Base-by-base conservation (phyloP, 176 grass and related monocot species). In the Oryza glaberrima region DNA sequence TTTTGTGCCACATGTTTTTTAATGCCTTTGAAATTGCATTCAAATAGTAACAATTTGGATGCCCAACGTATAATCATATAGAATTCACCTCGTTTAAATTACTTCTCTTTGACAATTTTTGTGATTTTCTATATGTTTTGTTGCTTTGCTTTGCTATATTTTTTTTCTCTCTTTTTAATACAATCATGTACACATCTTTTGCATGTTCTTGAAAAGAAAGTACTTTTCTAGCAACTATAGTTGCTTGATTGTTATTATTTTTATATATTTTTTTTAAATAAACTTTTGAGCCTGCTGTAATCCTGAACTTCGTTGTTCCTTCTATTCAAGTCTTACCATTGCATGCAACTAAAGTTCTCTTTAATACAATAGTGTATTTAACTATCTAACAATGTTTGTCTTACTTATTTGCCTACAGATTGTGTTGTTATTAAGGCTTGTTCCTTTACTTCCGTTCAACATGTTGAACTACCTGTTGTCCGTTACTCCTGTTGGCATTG, bases 391-490 rank as follows among this genome's bases (percentile, higher is more conserved):
- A 43, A 65, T 88, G 56, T 83, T 67, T 19, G 45, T 6, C 20
- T 81, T 36, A 88, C 52, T 69, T 88, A 64, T 84, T 83, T 64
- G 2, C 78, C 41, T 63, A 44, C 91, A 98, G 96, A 98, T 98
- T 46, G 96, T 94, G 56, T 75, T 98, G 83, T 75, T 99, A 78
- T 82, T 99, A 68, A 94, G 97, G 83, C 84, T 99, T 84, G 97
- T 99, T 58, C 97, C 97, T 73, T 83, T 99, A 75, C 97, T 99
- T 82, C 97, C 97, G 0, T 99, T 99, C 83, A 99, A 99, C 87
- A 99, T 99, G 97, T 89, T 99, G 84, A 99, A 99, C 78, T 99
- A 99, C 90, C 85, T 99, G 36, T 82, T 99, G 36, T 99, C 97
- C 80, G 97, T 99, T 82, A 99, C 97, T 86, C 97, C 97, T 90